Conservation (phyloP, 108 stramenopile species). For the Epipyxis sp. region DNA sequence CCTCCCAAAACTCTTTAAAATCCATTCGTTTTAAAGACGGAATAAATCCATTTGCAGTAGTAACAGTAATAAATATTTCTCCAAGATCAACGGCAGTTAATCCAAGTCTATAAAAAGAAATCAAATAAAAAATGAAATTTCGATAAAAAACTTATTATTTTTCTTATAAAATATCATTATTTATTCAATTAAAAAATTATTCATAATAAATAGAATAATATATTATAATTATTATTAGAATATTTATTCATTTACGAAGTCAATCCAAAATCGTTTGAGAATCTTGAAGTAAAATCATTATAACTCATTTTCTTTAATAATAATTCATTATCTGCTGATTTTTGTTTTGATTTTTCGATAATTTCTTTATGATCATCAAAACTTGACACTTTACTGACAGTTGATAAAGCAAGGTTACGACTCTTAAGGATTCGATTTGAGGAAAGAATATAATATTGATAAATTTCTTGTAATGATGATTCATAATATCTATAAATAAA, state of each 20-base stretch:
- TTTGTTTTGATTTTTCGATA: conserved; percentile 7
- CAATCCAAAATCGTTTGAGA: conserved; percentile 55
- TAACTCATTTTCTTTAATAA: conserved; percentile 38
- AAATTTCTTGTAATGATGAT: conserved; percentile 40
- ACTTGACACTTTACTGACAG: not conserved
- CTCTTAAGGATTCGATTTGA: not conserved
- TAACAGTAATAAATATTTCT: conserved; percentile 54
- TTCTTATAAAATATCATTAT: no score
- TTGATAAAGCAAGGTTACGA: not conserved
- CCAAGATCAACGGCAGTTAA: conserved; percentile 56
- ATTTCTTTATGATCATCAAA: conserved; percentile 17
- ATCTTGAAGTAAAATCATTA: conserved; percentile 49
- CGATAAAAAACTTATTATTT: no score
- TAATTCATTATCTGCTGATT: no score
- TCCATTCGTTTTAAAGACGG: not conserved
- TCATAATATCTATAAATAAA: no score
- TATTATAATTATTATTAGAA: no score
- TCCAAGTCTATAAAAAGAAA: not conserved
- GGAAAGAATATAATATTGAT: conserved; percentile 31
- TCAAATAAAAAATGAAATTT: not conserved
- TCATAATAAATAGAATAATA: no score
- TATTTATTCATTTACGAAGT: conserved; percentile 30
- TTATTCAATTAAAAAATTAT: no score
- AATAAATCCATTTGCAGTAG: conserved; percentile 17
- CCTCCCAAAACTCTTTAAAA: conserved; percentile 46